These are phyloP conservation scores for Effrenium voratum DNA, from an alignment of 73 alveolate genomes.

Conservation along the genomic window DNA sequence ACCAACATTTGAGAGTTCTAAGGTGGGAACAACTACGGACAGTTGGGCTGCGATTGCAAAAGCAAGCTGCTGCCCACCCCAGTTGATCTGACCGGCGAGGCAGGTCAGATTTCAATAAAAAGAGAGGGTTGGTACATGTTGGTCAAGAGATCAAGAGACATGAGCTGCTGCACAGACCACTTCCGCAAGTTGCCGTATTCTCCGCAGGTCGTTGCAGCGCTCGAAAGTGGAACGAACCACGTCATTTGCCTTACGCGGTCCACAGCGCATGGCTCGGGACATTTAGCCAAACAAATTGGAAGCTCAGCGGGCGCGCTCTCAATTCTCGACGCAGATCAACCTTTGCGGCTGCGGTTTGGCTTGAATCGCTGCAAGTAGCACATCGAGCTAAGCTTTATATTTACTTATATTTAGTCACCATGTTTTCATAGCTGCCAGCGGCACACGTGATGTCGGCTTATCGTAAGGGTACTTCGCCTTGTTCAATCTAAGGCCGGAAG, in stretches of 20 bases:
- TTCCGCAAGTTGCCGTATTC: not conserved
- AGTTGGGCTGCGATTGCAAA: not conserved
- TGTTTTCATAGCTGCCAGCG: no score
- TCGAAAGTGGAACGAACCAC: conserved; percentile 67
- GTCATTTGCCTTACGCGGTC: conserved; percentile 47
- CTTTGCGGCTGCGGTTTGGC: no score
- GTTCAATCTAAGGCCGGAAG: no score
- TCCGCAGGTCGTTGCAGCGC: not conserved
- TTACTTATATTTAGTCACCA: no score
- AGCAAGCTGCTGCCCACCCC: not conserved
- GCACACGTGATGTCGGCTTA: no score
- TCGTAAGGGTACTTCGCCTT: no score
- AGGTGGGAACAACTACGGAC: conserved; percentile 59
- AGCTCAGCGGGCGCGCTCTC: not conserved
- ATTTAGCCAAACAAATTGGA: not conserved
- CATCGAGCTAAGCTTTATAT: no score
- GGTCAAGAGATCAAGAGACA: no score
- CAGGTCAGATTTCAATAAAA: not conserved
- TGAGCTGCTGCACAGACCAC: not conserved
- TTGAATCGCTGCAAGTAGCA: no score
- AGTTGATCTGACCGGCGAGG: not conserved
- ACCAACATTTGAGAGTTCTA: not conserved
- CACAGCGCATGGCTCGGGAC: not conserved
- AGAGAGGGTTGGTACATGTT: no score
- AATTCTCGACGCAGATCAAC: no score